Evolutionary conservation across 2,329 filamentous ascomycete genomes (phyloP).

Genomic region (Orbilia quercus): DNA sequence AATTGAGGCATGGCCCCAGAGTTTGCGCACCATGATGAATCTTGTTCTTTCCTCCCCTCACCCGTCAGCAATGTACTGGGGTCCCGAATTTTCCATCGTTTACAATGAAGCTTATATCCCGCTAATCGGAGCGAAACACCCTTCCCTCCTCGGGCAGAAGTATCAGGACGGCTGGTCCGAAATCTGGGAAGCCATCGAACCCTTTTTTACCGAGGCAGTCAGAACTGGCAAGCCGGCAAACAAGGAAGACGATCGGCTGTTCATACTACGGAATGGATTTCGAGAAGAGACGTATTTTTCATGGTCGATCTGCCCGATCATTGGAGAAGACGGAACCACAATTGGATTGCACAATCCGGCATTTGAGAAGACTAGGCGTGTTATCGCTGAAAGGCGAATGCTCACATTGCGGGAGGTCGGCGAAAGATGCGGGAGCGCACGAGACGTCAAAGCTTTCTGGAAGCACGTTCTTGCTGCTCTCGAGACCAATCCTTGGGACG

Average conservation of each 20-base stretch:
- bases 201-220: conserved; percentile 75
- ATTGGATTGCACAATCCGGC: conserved; percentile 59
- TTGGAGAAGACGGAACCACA: conserved; percentile 57
- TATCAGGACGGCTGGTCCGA: conserved; percentile 76
- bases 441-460: conserved; percentile 57
- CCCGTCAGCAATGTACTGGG: conserved; percentile 83
- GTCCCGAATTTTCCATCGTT: conserved; percentile 74
- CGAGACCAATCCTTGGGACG: conserved; percentile 58
- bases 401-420: conserved; percentile 58
- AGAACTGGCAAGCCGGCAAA: conserved; percentile 77
- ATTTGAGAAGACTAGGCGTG: conserved; percentile 58
- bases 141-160: conserved; percentile 76
- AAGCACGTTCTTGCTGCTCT: conserved; percentile 57
- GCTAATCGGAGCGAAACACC: conserved; percentile 81
- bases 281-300: conserved; percentile 60
- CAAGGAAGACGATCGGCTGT: conserved; percentile 85
- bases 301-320: conserved; percentile 58
- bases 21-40: conserved; percentile 81
- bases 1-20: conserved; percentile 77
- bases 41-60: conserved; percentile 82
- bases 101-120: conserved; percentile 79
- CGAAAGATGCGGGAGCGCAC: conserved; percentile 69
- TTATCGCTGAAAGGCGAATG: conserved; percentile 59
- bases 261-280: conserved; percentile 73
- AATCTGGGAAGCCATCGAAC: conserved; percentile 77